Base-by-base conservation (phyloP, 257 asterid species). In the Primulina huaijiensis region DNA sequence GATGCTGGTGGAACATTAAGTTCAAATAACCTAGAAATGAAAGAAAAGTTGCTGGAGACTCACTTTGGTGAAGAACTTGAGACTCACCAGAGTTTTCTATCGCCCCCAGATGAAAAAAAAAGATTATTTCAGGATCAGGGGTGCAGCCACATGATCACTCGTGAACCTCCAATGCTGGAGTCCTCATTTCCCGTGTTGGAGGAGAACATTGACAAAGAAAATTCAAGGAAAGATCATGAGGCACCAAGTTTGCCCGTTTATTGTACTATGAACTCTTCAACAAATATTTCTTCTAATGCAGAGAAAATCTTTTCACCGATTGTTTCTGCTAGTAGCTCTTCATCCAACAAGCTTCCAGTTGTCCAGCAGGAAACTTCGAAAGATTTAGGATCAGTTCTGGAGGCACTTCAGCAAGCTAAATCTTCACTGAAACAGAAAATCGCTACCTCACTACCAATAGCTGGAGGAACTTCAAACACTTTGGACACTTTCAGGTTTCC, bases 371-470 rank as follows among this genome's bases (percentile, higher is more conserved):
- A 77, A 60, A 71, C 84, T n/a, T 68, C 82, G 3, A 75, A 53
- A 53, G 43, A 76, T 62, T 64, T 87, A 43, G 79, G 79, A 50
- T 75, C 93, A 63, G 95, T 88, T 68, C 83, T 92, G 11, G 83
- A 78, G 70, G 92, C 88, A 27, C 95, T 92, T 62, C 86, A 85
- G 55, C 82, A 1, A 55, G 96, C 97, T 71, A 90, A 77, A 74
- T 46, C 75, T 16, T 92, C 96, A 8, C 80, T 92, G 66, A 80
- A 74, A 60, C 80, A 83, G 75, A 83, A 85, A 72, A 78, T 85
- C 65, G 46, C 70, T 64, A 58, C 31, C 72, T 60, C 17, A 6
- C 69, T 82, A 12, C 74, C 17, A 27, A 35, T 60, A 16, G 79
- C 74, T 33, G 73, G 65, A 14, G 59, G 72, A 56, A 40, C 75